A percentile compares a stretch with the other conserved stretches of the same genome.
These are phyloP conservation scores for Logfia minima DNA, from an alignment of 129 eudicot species.

Conservation along the genomic window DNA sequence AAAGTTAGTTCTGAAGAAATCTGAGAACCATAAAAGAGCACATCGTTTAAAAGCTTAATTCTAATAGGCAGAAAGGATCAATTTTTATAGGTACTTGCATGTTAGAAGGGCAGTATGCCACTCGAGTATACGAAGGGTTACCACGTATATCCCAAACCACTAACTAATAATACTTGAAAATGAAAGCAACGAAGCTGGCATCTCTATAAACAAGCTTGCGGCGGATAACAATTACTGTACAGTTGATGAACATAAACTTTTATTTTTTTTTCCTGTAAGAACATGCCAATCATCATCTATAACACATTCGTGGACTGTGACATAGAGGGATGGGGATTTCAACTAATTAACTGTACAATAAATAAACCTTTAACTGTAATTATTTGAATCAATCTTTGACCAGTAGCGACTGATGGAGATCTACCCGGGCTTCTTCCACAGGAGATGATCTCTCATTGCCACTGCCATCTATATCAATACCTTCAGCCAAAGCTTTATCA, in stretches of 20 bases:
- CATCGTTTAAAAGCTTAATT: background rate
- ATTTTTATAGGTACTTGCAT: background rate
- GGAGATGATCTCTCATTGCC: conserved; percentile 32
- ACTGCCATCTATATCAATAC: conserved; percentile 41
- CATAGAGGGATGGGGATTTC: background rate
- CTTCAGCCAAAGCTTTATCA: conserved; percentile 80
- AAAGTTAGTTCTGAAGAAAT: background rate
- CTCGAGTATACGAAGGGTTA: no score
- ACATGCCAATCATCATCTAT: conserved; percentile 1
- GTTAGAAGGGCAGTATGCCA: background rate
- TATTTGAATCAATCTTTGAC: conserved; percentile 36
- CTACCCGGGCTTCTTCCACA: conserved; percentile 39
- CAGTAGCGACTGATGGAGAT: conserved; percentile 60
- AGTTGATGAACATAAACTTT: background rate
- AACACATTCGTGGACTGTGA: background rate
- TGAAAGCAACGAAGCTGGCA: background rate
- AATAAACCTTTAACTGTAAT: background rate
- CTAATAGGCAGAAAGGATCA: background rate
- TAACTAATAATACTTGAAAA: background rate
- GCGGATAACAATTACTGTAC: background rate
- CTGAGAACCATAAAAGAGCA: background rate
- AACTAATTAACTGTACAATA: conserved; percentile 22
- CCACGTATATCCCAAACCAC: no score
- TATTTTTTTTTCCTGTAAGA: background rate
- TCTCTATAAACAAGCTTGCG: background rate